A percentile compares a stretch with the other conserved stretches of the same genome.
Evolutionary conservation across 208 protist species (phyloP).

Genomic region (Acanthamoeba culbertsoni): DNA sequence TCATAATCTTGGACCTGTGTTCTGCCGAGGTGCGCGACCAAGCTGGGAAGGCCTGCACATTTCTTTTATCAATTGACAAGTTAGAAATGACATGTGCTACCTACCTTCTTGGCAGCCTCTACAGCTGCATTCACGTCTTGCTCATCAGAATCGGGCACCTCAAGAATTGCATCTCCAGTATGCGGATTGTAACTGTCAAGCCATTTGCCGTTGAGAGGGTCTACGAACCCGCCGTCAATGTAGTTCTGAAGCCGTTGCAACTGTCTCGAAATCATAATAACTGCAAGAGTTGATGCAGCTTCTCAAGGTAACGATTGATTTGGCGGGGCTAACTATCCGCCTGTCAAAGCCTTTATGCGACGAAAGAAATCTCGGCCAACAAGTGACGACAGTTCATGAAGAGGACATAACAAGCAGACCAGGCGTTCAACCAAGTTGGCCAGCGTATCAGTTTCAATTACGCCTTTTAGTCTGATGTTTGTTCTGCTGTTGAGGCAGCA

Average conservation of each 20-base stretch:
- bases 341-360: too few relatives aligned
- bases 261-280: too few relatives aligned
- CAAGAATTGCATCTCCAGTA: slow-evolving; percentile 63
- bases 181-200: slow-evolving; percentile 64
- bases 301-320: too few relatives aligned
- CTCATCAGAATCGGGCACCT: slow-evolving; percentile 60
- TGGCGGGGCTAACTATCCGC: too few relatives aligned
- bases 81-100: not conserved
- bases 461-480: too few relatives aligned
- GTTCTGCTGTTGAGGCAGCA: not conserved
- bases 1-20: not conserved
- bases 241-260: slow-evolving; percentile 49
- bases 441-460: too few relatives aligned
- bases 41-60: not conserved
- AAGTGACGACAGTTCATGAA: too few relatives aligned
- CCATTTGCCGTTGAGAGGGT: slow-evolving; percentile 32
- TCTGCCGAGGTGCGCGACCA: slow-evolving; percentile 32
- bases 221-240: slow-evolving; percentile 63
- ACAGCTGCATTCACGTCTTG: slow-evolving; percentile 73
- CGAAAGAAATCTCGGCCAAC: too few relatives aligned
- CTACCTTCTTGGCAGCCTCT: slow-evolving; percentile 59
- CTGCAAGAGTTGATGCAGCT: too few relatives aligned
- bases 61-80: not conserved
- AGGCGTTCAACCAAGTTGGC: too few relatives aligned
- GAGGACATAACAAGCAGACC: too few relatives aligned